A percentile compares a stretch with the other conserved stretches of the same genome.
Conservation (phyloP, 2,329 filamentous ascomycete species). For the Pezicula neosporulosa region DNA sequence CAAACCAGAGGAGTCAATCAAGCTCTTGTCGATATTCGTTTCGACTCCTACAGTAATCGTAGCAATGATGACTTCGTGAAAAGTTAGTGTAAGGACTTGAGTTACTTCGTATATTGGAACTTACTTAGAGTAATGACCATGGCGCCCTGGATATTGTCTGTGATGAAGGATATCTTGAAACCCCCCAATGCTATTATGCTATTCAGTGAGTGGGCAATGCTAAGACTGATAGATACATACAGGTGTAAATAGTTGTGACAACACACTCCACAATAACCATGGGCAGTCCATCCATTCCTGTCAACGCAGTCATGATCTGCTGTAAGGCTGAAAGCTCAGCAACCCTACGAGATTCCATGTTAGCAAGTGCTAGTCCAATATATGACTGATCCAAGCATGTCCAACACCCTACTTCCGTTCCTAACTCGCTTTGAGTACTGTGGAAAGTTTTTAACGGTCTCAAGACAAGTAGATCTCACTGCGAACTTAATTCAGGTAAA, state of each 20-base stretch:
- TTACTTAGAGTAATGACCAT: constrained; percentile 68
- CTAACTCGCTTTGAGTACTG: too few relatives aligned
- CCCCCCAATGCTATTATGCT: constrained; percentile 65
- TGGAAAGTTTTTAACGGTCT: too few relatives aligned
- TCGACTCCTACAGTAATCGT: constrained; percentile 75
- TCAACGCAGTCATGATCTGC: constrained; percentile 72
- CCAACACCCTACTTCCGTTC: too few relatives aligned
- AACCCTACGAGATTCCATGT: constrained; percentile 34
- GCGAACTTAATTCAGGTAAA: too few relatives aligned
- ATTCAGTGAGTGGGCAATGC: constrained; percentile 3
- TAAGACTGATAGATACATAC: constrained; percentile 37
- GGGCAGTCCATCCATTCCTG: constrained; percentile 70
- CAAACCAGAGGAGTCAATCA: constrained; percentile 66
- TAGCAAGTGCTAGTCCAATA: too few relatives aligned
- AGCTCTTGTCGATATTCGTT: constrained; percentile 65
- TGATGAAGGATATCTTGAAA: constrained; percentile 80
- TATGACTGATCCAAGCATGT: too few relatives aligned
- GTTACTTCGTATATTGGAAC: not conserved
- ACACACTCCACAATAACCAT: constrained; percentile 74
- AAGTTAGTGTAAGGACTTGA: not conserved
- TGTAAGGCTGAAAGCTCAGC: constrained; percentile 78
- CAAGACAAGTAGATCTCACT: too few relatives aligned
- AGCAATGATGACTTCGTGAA: constrained; percentile 57
- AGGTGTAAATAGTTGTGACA: constrained; percentile 81
- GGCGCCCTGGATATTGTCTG: constrained; percentile 75